These are phyloP conservation scores for Paulinella micropora DNA, from an alignment of 78 protist genomes.

Conservation along the genomic window DNA sequence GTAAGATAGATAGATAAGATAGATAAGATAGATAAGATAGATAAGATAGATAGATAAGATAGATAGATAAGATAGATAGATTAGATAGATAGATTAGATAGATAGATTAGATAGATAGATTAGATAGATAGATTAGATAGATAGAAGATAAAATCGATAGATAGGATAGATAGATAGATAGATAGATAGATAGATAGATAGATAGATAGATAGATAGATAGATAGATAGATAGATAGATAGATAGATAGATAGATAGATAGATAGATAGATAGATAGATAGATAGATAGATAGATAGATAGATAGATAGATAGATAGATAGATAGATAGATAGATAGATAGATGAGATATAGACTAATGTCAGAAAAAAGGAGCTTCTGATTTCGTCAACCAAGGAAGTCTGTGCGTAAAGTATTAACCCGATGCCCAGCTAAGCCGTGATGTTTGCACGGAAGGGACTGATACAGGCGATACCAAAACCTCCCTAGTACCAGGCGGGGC, in stretches of 20 bases:
- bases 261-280: neutral
- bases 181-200: neutral
- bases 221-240: neutral
- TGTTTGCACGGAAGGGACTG: too few relatives aligned
- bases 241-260: neutral
- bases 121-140: neutral
- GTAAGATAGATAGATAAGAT: too few relatives aligned
- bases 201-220: neutral
- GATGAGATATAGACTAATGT: neutral
- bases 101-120: neutral
- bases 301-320: neutral
- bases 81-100: neutral
- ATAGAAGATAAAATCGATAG: neutral
- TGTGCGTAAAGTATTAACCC: too few relatives aligned
- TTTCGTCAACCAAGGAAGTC: too few relatives aligned
- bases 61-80: too few relatives aligned
- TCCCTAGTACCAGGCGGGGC: too few relatives aligned
- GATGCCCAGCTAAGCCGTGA: too few relatives aligned
- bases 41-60: too few relatives aligned
- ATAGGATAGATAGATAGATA: neutral
- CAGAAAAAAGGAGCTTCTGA: too few relatives aligned
- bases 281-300: neutral
- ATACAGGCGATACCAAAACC: too few relatives aligned
- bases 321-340: neutral
- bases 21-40: too few relatives aligned